Conservation (phyloP, 345 rosid species). For the Populus tremula region DNA sequence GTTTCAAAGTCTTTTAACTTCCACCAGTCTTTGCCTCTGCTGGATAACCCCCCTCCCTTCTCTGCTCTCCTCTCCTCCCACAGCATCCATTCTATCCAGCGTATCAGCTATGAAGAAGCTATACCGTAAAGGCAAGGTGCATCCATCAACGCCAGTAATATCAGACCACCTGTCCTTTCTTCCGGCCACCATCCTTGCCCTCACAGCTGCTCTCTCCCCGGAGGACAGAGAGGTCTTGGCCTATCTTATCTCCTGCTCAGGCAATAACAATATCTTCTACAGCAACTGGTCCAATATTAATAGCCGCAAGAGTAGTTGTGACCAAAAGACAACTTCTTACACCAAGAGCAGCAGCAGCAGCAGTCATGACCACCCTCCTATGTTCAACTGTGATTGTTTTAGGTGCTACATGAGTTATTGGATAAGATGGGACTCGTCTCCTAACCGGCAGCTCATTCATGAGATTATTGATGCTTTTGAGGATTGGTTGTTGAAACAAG, state of each 20-base stretch:
- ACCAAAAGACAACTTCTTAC: not conserved
- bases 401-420: slow-evolving; percentile 77
- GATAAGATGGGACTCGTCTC: slow-evolving; percentile 80
- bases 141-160: slow-evolving; percentile 54
- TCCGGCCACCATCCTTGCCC: slow-evolving; percentile 68
- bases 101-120: slow-evolving; percentile 65
- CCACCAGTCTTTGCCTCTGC: not conserved
- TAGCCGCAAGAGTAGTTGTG: not conserved
- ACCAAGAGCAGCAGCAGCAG: not conserved
- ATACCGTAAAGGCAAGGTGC: slow-evolving; percentile 63
- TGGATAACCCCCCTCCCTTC: not conserved
- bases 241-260: slow-evolving; percentile 57
- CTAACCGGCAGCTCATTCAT: slow-evolving; percentile 73
- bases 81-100: not conserved
- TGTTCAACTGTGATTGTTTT: slow-evolving; percentile 69
- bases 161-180: slow-evolving; percentile 57
- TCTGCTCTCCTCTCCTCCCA: not conserved
- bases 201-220: slow-evolving; percentile 55
- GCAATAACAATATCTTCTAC: not conserved
- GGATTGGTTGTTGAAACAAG: slow-evolving; percentile 33
- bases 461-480: slow-evolving; percentile 76
- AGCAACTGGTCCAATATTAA: not conserved
- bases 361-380: slow-evolving; percentile 42
- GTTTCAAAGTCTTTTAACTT: not conserved
- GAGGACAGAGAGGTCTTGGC: slow-evolving; percentile 64